Conservation (phyloP, 768 basidiomycete species). For the Fomitopsis pulvina region DNA sequence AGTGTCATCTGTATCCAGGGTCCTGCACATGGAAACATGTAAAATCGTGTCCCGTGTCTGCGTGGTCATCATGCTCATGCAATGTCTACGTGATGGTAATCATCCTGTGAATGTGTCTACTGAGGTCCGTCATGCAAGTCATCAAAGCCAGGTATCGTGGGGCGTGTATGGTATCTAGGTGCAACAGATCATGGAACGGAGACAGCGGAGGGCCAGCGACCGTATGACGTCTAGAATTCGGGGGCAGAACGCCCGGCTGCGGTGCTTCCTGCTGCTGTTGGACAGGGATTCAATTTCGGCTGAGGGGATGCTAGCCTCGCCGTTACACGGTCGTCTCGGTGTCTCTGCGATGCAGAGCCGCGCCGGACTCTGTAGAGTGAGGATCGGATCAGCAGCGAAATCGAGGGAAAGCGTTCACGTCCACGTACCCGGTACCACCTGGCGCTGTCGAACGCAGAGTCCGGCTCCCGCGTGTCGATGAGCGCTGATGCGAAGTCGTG, state of each 20-base stretch:
- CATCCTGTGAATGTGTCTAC: no score
- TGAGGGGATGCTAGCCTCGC: neutral
- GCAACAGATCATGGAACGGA: neutral
- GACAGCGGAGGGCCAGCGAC: neutral
- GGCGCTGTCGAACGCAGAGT: no score
- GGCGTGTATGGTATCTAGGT: neutral
- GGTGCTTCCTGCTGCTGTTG: neutral
- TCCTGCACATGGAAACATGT: no score
- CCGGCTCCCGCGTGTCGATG: neutral
- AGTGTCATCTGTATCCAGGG: no score
- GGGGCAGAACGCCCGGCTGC: neutral
- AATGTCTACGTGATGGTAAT: no score
- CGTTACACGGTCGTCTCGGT: neutral
- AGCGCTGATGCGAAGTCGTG: neutral
- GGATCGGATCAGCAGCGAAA: neutral
- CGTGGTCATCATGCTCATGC: neutral
- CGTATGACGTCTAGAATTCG: neutral
- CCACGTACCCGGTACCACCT: neutral
- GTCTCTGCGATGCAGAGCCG: neutral
- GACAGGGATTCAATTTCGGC: neutral
- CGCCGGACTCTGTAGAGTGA: neutral
- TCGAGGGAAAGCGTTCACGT: no score
- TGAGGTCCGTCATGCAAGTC: no score
- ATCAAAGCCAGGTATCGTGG: no score
- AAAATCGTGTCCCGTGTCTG: no score